Evolutionary conservation across 2,329 filamentous ascomycete genomes (phyloP), one percentile per base, ranked within the genome.

Genomic region (Pseudophaeomoniella oleicola): DNA sequence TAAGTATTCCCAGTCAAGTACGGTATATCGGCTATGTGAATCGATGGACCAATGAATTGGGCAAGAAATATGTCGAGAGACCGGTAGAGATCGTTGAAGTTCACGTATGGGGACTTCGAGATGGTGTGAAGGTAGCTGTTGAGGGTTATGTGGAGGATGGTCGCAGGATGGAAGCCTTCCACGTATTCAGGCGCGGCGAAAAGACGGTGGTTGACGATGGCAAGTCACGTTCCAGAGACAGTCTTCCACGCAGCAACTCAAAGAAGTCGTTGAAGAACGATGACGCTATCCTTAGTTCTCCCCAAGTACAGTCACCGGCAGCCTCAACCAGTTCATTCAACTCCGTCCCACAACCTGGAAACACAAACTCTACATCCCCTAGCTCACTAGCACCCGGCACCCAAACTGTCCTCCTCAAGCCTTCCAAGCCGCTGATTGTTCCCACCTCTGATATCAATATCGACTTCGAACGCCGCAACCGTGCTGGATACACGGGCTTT

Each of bases 1-100:
- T 98, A 16, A 90, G 82, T 19, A 98, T 98, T 33, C 86, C 87
- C 0, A 94, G 85, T 46, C 90, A 98, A 57, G 58, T 92, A 41
- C 71, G 90, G 6, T 94, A 83, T 72, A 69, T 98, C 13, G 69
- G 71, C 18, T 98, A 98, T 52, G 83, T 94, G 6, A 81, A 94
- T 50, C 72, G 81, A 10, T 94, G 88, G 88, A 72, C 82, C 2
- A 74, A 75, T 37, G 60, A 73, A 17, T 47, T 64, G 46, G 74
- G 71, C 13, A 93, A 92, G 58, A 69, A 71, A 37, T 98, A 96
- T 50, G 63, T 84, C 5, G 88, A 96, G 50, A 67, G 82, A 13
- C 73, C 78, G 34, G 70, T 94, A 1, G 87, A 96, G 58, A 75
- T 96, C 30, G 55, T 87, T 9, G 88, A 96, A 55, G 67, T 98